Evolutionary conservation across 1,139 yeast species (phyloP), one percentile per base, ranked within the genome.

Genomic region (Petasospora fabianii): DNA sequence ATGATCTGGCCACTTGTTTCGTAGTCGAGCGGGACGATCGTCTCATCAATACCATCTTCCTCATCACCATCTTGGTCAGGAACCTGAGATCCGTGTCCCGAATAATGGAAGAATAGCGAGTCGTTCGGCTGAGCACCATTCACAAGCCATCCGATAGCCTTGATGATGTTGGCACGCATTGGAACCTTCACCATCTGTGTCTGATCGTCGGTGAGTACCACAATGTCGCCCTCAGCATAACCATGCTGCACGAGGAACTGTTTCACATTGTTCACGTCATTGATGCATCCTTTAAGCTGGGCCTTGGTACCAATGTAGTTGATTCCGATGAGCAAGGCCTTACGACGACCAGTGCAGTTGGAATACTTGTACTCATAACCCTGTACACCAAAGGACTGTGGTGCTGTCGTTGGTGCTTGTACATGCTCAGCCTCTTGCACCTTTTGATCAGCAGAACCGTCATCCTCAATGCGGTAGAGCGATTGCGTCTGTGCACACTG

Each of bases 131-230:
- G 69, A 1, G 96, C 97, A 48, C 74, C 90, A 32, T 68, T 68
- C 18, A 85, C 95, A 20, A 90, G 72, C 97, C 97, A 90, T 48
- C 79, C 81, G 90, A 88, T 86, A 1, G 95, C 97, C 37, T 86
- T 70, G 30, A 86, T 56, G 55, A 90, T 87, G 60, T 90, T 90
- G 10, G 72, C 81, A 48, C 76, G 70, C 8, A 90, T 81, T 14
- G 97, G 97, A 14, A 84, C 68, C 26, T 81, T 69, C 22, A 83
- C 76, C 51, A 69, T 64, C 45, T 83, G 77, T 14, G 65, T 61
- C 53, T 77, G 82, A 51, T 76, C 82, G 59, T 84, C 94, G 5
- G 95, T 84, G 48, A 90, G 66, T 43, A 86, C 69, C 13, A 90
- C 96, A 68, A 90, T 87, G 58, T 90, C 95, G 19, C 83, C 90